Evolutionary conservation across 306 rosid species (phyloP).

Genomic region (Cotoneaster glaucophyllus): DNA sequence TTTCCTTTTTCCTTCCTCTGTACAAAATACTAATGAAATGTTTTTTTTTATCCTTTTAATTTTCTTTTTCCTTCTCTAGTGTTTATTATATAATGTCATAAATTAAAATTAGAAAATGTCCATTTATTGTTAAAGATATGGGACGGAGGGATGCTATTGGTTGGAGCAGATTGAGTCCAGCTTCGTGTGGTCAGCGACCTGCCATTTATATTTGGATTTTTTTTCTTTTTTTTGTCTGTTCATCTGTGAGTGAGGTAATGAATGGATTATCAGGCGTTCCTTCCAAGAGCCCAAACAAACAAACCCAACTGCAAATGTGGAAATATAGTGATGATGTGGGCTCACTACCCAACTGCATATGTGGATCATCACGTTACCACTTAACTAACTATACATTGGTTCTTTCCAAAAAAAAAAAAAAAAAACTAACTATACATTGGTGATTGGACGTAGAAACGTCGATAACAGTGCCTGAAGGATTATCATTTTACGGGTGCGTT

Average conservation of each 20-base stretch:
- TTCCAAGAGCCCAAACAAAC: neutral
- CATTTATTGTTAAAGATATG: slow-evolving; percentile 34
- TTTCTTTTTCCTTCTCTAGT: neutral
- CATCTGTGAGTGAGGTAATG: neutral
- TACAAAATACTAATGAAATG: neutral
- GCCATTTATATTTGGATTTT: neutral
- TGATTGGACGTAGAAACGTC: neutral
- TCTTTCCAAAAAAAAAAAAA: no score
- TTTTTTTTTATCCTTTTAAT: neutral
- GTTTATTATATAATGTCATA: no score
- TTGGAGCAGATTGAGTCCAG: slow-evolving; percentile 54
- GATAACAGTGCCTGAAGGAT: no score
- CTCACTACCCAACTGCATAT: neutral
- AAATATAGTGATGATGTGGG: neutral
- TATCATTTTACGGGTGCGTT: no score
- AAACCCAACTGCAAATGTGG: neutral
- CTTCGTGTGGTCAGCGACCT: slow-evolving; percentile 44
- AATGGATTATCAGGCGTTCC: neutral
- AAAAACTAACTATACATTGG: neutral
- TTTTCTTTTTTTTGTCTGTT: neutral
- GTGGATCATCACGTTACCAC: neutral
- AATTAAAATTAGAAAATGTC: neutral
- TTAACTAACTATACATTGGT: neutral
- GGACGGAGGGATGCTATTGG: slow-evolving; percentile 53
- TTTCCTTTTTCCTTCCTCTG: no score